Evolutionary conservation across 805 yeast genomes (phyloP), one percentile per base, ranked within the genome.

Genomic region (Candida silvicultrix): DNA sequence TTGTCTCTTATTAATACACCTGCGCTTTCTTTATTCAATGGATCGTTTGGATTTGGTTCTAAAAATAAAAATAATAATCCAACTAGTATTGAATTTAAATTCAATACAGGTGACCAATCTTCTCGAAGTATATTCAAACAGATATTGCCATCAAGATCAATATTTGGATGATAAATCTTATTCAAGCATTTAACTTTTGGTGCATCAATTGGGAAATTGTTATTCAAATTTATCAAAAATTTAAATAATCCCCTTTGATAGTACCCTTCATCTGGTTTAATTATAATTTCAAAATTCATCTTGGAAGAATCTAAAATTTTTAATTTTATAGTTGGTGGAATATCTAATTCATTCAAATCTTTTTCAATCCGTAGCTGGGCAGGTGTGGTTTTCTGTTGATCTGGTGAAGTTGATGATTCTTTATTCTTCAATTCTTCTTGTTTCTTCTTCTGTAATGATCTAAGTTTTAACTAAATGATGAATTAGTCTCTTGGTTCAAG

Each of bases 101-200:
- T 86, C 53, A 92, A 70, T 0, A 89, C 96, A 0, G 99, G 98
- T 25, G 89, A 81, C 99, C 99, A 92, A 63, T 92, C 98, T 62
- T 90, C 96, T 54, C 98, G 71, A 48, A 92, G 70, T 32, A 92
- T 90, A 60, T 92, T 92, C 49, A 92, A 73, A 60, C 99, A 92
- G 6, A 92, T 86, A 59, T 89, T 92, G 0, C 98, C 98, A 39
- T 86, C 84, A 19, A 79, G 61, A 62, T 92, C 97, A 52, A 92
- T 92, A 59, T 92, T 92, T 12, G 99, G 99, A 62, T 92, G 99
- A 66, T 85, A 92, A 5, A 92, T 86, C 58, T 74, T 81, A 44
- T 81, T 76, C 28, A 71, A 44, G 56, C 95, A 85, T 53, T 76
- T 74, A 45, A 89, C 89, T 59, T 81, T 85, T 10, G 99, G 99